Conservation (phyloP, 805 yeast species). For the Cephaloascus albidus region DNA sequence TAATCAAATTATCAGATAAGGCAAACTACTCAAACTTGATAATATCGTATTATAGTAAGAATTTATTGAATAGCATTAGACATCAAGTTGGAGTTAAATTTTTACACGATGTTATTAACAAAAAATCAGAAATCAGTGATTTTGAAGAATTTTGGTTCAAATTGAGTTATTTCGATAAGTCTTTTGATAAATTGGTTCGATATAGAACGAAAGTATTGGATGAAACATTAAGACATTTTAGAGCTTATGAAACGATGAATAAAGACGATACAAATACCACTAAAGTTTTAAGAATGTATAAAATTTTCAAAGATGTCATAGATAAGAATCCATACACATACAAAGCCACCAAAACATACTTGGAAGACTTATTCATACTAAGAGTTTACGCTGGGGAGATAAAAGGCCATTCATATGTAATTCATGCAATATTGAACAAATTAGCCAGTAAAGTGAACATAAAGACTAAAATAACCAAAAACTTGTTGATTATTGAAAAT, state of each 20-base stretch:
- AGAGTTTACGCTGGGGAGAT: conserved; percentile 1
- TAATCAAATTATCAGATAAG: not conserved
- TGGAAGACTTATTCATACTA: conserved; percentile 1
- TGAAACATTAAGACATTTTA: not conserved
- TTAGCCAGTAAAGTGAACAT: not conserved
- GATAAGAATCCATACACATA: not conserved
- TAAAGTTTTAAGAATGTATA: conserved; percentile 1
- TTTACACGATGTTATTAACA: not conserved
- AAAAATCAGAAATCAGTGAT: not conserved
- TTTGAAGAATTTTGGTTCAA: not conserved
- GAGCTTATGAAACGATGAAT: not conserved
- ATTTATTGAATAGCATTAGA: not conserved
- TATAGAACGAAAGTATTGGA: conserved; percentile 2
- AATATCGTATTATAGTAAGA: not conserved
- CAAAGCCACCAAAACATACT: not conserved
- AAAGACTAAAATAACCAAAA: not conserved
- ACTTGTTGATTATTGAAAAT: not conserved
- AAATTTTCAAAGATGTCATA: not conserved
- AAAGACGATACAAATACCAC: not conserved
- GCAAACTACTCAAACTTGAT: not conserved
- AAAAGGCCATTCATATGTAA: not conserved
- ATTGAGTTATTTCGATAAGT: not conserved
- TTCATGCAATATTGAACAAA: not conserved
- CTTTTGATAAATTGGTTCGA: conserved; percentile 1
- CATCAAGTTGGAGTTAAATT: not conserved